Percentiles rank a stretch among this genome's conserved stretches.
These are phyloP conservation scores for Magnusiomyces fungicola DNA, from an alignment of 1,139 yeast species.

Conservation along the genomic window DNA sequence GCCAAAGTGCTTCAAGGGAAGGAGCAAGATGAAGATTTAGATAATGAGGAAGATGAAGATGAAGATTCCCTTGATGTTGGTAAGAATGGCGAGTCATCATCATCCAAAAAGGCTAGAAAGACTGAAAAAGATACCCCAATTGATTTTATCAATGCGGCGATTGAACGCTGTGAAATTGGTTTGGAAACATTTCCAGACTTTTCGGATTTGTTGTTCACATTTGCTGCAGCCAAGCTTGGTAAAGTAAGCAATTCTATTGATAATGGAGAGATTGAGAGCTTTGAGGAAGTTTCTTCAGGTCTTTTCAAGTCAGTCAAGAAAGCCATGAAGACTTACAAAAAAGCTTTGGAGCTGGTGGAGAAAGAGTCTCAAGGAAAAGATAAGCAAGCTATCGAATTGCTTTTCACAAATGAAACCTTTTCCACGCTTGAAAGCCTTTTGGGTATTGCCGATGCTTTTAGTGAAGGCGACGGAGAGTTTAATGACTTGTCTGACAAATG, in stretches of 20 bases:
- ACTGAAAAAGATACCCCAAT: conserved; percentile 36
- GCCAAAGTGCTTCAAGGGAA: conserved; percentile 17
- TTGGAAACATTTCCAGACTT: conserved; percentile 43
- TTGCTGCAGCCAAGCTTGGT: conserved; percentile 48
- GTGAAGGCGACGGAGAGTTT: not conserved
- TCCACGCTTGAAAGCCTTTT: not conserved
- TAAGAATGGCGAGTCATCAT: conserved; percentile 13
- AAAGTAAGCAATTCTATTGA: conserved; percentile 29
- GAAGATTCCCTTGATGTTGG: conserved; percentile 20
- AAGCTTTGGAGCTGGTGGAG: conserved; percentile 29
- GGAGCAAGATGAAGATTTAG: conserved; percentile 19
- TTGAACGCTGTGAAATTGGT: conserved; percentile 64
- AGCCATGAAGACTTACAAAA: conserved; percentile 40
- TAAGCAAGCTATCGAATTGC: too few species aligned
- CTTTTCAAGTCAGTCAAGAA: conserved; percentile 32
- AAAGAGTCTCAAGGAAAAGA: too few species aligned
- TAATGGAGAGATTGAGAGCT: conserved; percentile 11
- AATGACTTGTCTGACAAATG: conserved; percentile 11
- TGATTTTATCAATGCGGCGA: conserved; percentile 59
- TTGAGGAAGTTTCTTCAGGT: conserved; percentile 13
- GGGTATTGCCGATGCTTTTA: not conserved
- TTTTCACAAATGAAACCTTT: not conserved
- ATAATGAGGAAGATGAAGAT: conserved; percentile 22
- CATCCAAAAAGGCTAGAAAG: conserved; percentile 16
- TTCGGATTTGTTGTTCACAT: conserved; percentile 41